Conservation (phyloP, 2,329 filamentous ascomycete species). For the Ophiostoma ulmi region DNA sequence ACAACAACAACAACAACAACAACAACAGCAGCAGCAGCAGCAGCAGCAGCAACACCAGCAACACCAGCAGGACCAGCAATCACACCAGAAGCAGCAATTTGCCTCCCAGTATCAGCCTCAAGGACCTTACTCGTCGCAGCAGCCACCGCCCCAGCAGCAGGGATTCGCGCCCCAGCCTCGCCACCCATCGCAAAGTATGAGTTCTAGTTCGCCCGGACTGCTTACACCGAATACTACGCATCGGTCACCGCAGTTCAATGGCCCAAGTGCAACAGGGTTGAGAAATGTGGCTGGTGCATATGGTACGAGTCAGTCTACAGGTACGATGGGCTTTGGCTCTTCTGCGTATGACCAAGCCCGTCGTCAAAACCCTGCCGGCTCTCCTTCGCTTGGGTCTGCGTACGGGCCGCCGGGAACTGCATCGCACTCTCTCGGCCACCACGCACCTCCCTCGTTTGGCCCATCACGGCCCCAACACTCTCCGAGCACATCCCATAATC, state of each 20-base stretch:
- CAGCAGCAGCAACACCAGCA: slow-evolving; percentile 26
- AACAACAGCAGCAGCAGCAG: slow-evolving; percentile 23
- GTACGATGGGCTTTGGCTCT: slow-evolving; percentile 24
- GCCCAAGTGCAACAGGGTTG: slow-evolving; percentile 14
- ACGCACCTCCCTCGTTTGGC: slow-evolving; percentile 26
- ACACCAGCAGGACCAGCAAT: slow-evolving; percentile 24
- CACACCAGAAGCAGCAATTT: slow-evolving; percentile 30
- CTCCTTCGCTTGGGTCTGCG: slow-evolving; percentile 24
- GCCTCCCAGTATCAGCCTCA: slow-evolving; percentile 26
- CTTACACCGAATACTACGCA: slow-evolving; percentile 20
- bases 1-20: slow-evolving; percentile 27
- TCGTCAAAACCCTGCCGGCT: slow-evolving; percentile 23
- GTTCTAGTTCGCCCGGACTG: slow-evolving; percentile 24
- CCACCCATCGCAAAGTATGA: slow-evolving; percentile 29
- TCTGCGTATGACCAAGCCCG: slow-evolving; percentile 24
- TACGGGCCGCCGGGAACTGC: slow-evolving; percentile 20
- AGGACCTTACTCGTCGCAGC: slow-evolving; percentile 3
- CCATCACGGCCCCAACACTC: slow-evolving; percentile 27
- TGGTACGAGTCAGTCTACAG: slow-evolving; percentile 10
- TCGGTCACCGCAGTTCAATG: slow-evolving; percentile 26
- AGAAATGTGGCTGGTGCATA: slow-evolving; percentile 17
- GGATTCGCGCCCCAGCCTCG: slow-evolving; percentile 28
- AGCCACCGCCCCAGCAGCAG: slow-evolving; percentile 27
- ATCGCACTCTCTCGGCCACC: slow-evolving; percentile 23
- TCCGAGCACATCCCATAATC: slow-evolving; percentile 22